A percentile compares a stretch with the other conserved stretches of the same genome.
These are phyloP conservation scores for Tolypocladium ovalisporum DNA, from an alignment of 2,329 filamentous ascomycete species.

Conservation along the genomic window DNA sequence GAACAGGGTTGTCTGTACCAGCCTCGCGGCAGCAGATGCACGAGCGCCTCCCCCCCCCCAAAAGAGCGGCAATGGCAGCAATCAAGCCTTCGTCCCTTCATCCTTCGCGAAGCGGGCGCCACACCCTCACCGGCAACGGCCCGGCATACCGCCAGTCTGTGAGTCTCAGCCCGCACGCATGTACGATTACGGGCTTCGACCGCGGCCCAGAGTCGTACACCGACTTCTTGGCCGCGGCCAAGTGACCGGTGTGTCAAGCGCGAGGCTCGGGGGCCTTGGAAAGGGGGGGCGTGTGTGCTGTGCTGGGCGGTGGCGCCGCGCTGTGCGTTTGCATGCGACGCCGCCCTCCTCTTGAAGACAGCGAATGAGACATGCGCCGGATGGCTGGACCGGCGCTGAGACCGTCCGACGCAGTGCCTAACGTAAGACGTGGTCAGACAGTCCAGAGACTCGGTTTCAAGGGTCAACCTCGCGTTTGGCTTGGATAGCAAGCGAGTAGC, in stretches of 20 bases:
- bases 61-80: background rate
- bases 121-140: background rate
- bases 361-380: slow-evolving; percentile 1
- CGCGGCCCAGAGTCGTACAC: background rate
- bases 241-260: background rate
- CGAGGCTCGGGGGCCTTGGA: background rate
- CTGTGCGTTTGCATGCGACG: background rate
- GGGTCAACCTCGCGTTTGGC: background rate
- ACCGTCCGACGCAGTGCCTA: background rate
- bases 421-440: background rate
- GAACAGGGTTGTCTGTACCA: background rate
- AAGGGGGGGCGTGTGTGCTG: background rate
- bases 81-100: background rate
- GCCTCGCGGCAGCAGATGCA: background rate
- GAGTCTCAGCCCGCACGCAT: background rate
- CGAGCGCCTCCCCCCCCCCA: background rate
- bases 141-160: background rate
- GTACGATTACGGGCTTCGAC: background rate
- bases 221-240: background rate
- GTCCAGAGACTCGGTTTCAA: background rate
- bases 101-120: background rate
- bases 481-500: background rate
- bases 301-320: background rate
- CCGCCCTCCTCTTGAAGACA: background rate
- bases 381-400: background rate